Evolutionary conservation across 129 eudicot genomes (phyloP), one percentile per base, ranked within the genome.

Genomic region (Helianthus tuberosus): DNA sequence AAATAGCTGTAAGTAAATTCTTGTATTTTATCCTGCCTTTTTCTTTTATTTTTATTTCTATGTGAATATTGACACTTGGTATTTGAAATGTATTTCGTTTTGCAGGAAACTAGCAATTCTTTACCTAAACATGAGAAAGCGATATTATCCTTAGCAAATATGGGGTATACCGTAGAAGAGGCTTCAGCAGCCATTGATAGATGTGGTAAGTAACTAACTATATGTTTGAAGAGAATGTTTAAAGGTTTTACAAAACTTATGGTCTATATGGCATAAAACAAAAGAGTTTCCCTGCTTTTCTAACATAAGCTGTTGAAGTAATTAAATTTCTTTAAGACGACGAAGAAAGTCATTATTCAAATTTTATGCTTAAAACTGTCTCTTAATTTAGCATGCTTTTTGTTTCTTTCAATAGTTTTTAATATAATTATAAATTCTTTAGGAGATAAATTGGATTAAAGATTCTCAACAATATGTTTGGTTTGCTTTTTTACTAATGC

Each of bases 151-250:
- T 84, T 92, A 71, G 77, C 66, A 36, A 83, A 85, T 20, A 92
- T 92, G 98, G 93, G 93, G 52, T 92, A 86, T 71, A 60, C 88
- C 0, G 50, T 68, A 38, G 89, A 89, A 65, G 98, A 89, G 84
- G 85, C 90, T 63, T 77, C 85, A 55, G 78, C 87, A 75, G 98
- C 98, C 59, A 74, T 92, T 64, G 89, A 85, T 66, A 89, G 98
- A 92, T 92, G 96, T 84, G 98, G 96, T 91, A 53, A 41, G 91
- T 81, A 32, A 29, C 35, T 29, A 29, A 29, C 35, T 29, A 74
- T 14, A 5, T 47, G 46, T 15, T n/a, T 5, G n/a, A n/a, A n/a
- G n/a, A n/a, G n/a, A n/a, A n/a, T n/a, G n/a, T n/a, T n/a, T n/a
- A 3, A 60, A 60, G 11, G 4, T 51, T 50, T 50, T 1, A 29